A percentile compares a stretch with the other conserved stretches of the same genome.
These are phyloP conservation scores for Arthroderma sp. DNA, from an alignment of 2,329 filamentous ascomycete species.

Conservation along the genomic window DNA sequence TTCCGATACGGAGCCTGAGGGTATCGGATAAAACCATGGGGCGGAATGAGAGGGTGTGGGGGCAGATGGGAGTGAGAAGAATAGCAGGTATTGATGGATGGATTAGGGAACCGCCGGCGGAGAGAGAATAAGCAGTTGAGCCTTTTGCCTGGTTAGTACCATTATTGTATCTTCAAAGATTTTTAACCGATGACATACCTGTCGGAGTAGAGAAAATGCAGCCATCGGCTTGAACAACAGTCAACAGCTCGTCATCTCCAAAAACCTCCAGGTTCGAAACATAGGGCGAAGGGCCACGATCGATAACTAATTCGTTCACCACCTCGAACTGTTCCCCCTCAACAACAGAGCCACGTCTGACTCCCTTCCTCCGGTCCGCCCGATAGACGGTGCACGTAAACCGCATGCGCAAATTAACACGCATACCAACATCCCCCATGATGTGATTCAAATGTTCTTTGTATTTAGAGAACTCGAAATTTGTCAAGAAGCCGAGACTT, in stretches of 20 bases:
- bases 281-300: constrained; percentile 90
- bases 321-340: constrained; percentile 96
- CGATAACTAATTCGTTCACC: constrained; percentile 95
- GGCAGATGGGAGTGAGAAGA: constrained; percentile 91
- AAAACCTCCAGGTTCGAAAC: constrained; percentile 95
- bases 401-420: constrained; percentile 93
- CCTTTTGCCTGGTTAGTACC: constrained; percentile 25
- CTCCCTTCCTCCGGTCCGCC: constrained; percentile 37
- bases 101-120: constrained; percentile 85
- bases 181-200: constrained; percentile 32
- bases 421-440: constrained; percentile 92
- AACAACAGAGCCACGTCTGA: constrained; percentile 49
- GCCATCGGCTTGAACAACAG: constrained; percentile 89
- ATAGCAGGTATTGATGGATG: constrained; percentile 96
- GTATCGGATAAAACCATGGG: constrained; percentile 97
- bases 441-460: constrained; percentile 73
- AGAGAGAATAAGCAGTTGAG: constrained; percentile 89
- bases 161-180: no score
- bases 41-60: constrained; percentile 89
- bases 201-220: constrained; percentile 97
- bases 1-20: constrained; percentile 76
- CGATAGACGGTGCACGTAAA: constrained; percentile 97
- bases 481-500: constrained; percentile 87
- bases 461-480: constrained; percentile 88
- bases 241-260: constrained; percentile 86